A percentile compares a stretch with the other conserved stretches of the same genome.
phyloP scores from a whole-genome alignment of 305 asterid species.

The Fraxinus angustifolia region DNA sequence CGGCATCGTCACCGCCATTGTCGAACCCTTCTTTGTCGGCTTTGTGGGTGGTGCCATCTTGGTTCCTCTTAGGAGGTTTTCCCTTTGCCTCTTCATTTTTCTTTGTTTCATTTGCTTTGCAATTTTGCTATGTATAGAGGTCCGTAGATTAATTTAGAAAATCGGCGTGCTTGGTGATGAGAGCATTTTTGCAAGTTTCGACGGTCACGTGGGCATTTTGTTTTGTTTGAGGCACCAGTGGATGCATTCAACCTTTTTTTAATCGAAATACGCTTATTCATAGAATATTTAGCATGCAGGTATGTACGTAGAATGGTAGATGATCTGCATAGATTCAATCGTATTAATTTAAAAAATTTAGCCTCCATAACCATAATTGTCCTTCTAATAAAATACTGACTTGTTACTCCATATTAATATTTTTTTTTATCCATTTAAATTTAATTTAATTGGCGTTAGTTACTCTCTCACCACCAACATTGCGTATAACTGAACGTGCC shows the following conservation, averaged over 20 bases:
- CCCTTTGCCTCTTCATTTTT: constrained; percentile 23
- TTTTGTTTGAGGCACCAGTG: neutral
- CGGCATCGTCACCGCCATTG: constrained; percentile 8
- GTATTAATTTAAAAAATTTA: neutral
- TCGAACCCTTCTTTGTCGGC: constrained; percentile 6
- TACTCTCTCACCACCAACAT: too few species aligned
- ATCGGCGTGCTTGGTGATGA: constrained; percentile 10
- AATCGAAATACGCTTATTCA: neutral
- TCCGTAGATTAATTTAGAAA: neutral
- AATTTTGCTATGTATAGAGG: neutral
- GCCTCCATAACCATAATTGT: neutral
- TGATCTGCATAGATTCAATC: neutral
- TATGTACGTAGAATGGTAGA: neutral
- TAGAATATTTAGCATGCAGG: neutral
- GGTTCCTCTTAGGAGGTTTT: neutral
- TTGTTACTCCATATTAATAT: too few species aligned
- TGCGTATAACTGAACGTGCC: too few species aligned
- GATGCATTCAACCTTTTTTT: neutral
- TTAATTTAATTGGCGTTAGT: too few species aligned
- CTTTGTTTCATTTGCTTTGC: constrained; percentile 2
- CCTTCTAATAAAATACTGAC: neutral
- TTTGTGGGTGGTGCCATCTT: neutral
- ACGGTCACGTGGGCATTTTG: neutral
- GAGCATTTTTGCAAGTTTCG: neutral
- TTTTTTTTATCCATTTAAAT: too few species aligned